A percentile compares a stretch with the other conserved stretches of the same genome.
These are phyloP conservation scores for Areca catechu DNA, from an alignment of 176 grass and related monocot genomes.

Conservation along the genomic window DNA sequence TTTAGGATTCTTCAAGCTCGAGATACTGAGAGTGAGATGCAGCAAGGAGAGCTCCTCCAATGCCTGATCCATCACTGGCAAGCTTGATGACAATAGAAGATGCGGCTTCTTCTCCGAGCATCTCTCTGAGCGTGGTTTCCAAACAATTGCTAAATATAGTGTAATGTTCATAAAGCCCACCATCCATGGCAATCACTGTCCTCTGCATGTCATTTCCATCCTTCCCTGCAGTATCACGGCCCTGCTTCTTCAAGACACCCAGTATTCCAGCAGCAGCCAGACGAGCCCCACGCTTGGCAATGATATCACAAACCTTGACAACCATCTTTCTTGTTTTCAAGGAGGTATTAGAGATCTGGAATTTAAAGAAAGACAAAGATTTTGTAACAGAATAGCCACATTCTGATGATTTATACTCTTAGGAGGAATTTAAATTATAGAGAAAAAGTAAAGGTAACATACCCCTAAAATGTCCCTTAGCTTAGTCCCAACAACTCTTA, in stretches of 20 bases:
- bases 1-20: neutral
- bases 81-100: neutral
- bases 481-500: constrained; percentile 9
- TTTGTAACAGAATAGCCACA: neutral
- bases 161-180: constrained; percentile 17
- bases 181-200: constrained; percentile 10
- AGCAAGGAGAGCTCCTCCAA: constrained; percentile 5
- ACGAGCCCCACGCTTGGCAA: constrained; percentile 9
- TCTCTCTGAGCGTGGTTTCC: neutral
- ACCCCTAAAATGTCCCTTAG: constrained; percentile 10
- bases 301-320: constrained; percentile 5
- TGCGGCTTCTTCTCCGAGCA: constrained; percentile 5
- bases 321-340: constrained; percentile 10
- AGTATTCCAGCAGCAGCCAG: constrained; percentile 11
- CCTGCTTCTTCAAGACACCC: constrained; percentile 11
- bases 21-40: constrained; percentile 8
- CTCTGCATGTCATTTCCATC: neutral
- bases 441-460: neutral
- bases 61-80: constrained; percentile 11
- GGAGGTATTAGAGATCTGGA: constrained; percentile 4
- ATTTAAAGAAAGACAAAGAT: neutral
- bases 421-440: neutral
- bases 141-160: constrained; percentile 2
- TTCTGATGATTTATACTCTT: neutral
- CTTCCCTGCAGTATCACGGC: neutral